A percentile compares a stretch with the other conserved stretches of the same genome.
Conservation (phyloP, 73 alveolate genomes). For the Symbiodinium natans region DNA sequence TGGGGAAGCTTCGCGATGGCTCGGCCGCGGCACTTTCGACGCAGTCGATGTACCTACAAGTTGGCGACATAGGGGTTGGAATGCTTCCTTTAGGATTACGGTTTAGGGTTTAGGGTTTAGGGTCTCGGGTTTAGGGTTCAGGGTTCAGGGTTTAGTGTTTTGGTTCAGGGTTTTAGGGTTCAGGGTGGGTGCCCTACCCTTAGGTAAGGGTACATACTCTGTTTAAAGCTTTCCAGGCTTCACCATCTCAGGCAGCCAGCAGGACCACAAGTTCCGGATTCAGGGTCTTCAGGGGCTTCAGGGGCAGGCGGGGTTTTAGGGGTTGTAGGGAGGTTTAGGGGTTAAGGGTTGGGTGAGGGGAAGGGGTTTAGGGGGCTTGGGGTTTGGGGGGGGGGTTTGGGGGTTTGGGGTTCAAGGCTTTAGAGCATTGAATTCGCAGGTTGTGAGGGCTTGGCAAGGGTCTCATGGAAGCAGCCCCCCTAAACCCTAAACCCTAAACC, state of each 20-base stretch:
- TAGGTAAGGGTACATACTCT: too few species aligned
- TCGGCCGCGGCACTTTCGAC: background rate
- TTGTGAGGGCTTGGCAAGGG: too few species aligned
- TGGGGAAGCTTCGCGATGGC: background rate
- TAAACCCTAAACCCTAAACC: background rate
- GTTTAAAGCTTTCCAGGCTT: too few species aligned
- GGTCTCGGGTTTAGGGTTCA: background rate
- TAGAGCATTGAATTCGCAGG: too few species aligned
- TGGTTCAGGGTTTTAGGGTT: background rate
- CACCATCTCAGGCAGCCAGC: too few species aligned
- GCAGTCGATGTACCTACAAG: background rate
- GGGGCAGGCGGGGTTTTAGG: too few species aligned
- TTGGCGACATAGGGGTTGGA: background rate
- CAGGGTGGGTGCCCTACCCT: too few species aligned
- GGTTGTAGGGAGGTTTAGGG: background rate
- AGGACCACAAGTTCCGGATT: too few species aligned
- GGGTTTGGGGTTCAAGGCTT: background rate
- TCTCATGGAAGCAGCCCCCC: too few species aligned
- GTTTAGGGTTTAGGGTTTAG: background rate
- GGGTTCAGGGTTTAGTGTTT: background rate
- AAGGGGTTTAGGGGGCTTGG: background rate
- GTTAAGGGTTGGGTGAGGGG: background rate
- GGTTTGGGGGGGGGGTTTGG: background rate
- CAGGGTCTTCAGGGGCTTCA: too few species aligned
- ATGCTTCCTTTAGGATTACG: too few species aligned